Base-by-base conservation (phyloP, 2,329 filamentous ascomycete species). In the Trichophaea hybrida region DNA sequence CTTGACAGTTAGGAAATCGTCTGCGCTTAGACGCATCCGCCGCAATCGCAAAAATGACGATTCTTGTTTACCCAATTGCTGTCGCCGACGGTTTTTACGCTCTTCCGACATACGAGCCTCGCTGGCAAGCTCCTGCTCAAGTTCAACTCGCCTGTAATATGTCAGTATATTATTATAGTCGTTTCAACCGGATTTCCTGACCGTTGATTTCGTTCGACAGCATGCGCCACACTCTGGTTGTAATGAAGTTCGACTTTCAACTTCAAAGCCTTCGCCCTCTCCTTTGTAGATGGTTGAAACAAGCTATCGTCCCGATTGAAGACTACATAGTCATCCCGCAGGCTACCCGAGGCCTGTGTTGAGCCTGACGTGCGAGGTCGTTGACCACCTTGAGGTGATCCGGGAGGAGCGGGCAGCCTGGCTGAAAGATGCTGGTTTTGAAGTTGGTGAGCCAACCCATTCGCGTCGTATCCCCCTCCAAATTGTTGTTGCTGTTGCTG, bases 181-280 rank as follows among this genome's bases (percentile, higher is more conserved):
- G 31, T 6, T 24, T 33, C 38, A 17, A 59, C 24, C 50, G 34
- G 35, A 46, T 44, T 34, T 40, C 71, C 79, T 68, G 75, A 94
- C 90, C 90, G 86, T 73, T 94, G 84, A 73, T 98, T 98, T 61
- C 93, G 84, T 75, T 97, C 93, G 67, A 91, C 82, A 55, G 93
- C 93, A 68, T 93, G 83, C 77, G 95, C 91, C 59, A 98, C 94
- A 72, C 91, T 97, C 74, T 98, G 91, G 74, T 94, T 94, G 81
- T 97, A 98, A 77, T 97, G 97, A 68, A 81, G 79, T 69, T 81
- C 81, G 64, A 84, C 81, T 66, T 84, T 72, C 67, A 82, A 78
- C 69, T 83, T 82, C 51, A 81, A 80, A 57, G 82, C 78, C 70
- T 82, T 82, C 34, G 80, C 79, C 69, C 81, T 76, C 70, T 93